These are phyloP conservation scores for Aegilops longissima DNA, from an alignment of 176 grass and related monocot genomes.

Conservation along the genomic window DNA sequence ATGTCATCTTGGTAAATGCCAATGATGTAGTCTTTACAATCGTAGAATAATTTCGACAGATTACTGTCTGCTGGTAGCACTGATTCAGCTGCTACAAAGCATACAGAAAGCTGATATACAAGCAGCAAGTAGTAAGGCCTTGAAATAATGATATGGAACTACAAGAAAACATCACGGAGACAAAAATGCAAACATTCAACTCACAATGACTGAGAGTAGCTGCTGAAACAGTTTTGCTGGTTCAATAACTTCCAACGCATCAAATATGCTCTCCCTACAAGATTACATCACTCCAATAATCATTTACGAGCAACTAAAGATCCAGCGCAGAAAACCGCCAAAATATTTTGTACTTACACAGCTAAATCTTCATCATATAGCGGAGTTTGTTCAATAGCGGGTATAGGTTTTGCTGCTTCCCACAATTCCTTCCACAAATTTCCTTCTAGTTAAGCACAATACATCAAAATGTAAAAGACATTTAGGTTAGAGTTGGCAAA, in stretches of 20 bases:
- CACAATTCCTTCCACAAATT: constrained; percentile 98
- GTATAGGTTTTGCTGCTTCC: constrained; percentile 82
- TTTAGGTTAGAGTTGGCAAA: background rate
- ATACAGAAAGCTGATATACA: constrained; percentile 69
- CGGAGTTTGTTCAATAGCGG: constrained; percentile 88
- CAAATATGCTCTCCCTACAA: constrained; percentile 89
- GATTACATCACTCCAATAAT: constrained; percentile 9
- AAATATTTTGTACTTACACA: constrained; percentile 65
- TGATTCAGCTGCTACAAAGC: constrained; percentile 68
- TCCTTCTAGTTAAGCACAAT: constrained; percentile 47
- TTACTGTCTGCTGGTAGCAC: constrained; percentile 50
- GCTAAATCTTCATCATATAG: constrained; percentile 98
- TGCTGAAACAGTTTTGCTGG: constrained; percentile 85
- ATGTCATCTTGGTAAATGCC: constrained; percentile 38
- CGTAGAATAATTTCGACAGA: constrained; percentile 73
- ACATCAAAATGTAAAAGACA: constrained; percentile 30
- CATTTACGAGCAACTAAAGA: constrained; percentile 9
- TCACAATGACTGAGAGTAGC: constrained; percentile 70
- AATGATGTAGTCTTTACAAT: constrained; percentile 86
- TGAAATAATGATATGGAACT: constrained; percentile 13
- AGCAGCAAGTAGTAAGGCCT: constrained; percentile 12
- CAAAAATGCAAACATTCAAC: constrained; percentile 20
- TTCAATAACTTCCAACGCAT: constrained; percentile 67
- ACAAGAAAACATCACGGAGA: background rate
- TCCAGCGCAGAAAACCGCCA: constrained; percentile 7